Evolutionary conservation across 1,284 basidiomycete species (phyloP), one percentile per base, ranked within the genome.

Genomic region (Moesziomyces sp.): DNA sequence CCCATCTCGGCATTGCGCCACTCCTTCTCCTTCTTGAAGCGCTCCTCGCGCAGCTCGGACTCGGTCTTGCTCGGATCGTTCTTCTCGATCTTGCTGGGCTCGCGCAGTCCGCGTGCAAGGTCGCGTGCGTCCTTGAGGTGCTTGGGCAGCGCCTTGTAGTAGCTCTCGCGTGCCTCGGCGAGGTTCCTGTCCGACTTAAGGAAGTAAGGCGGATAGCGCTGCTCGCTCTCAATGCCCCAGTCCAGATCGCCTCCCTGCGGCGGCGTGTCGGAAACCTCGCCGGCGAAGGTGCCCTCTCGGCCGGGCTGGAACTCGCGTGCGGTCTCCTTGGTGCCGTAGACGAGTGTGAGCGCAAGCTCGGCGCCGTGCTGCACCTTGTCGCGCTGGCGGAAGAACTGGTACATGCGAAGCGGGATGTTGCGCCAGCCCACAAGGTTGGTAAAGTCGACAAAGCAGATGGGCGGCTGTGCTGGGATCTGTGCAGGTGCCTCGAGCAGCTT

Each of bases 371-470:
- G 88, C 8, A 93, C 93, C 75, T 91, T 90, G 56, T 89, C 86
- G n/a, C 93, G 90, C 82, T 92, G 90, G 80, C 94, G 94, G 87
- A 97, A 98, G 85, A 93, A 96, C 77, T 91, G 91, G 88, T 89
- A 91, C 58, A 97, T 89, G 91, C 97, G 95, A 72, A 89, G 85
- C 5, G 95, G 94, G 66, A 97, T 91, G 80, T 93, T 92, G 43
- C 87, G 88, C 85, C 97, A 89, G 16, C 96, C 95, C 58, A 97
- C 88, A 75, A 92, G 88, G 81, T 96, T 91, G 56, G 89, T 88
- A 85, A 93, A 97, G n/a, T 92, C 89, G 35, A 97, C 90, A 58
- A 97, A 88, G 52, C 95, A 89, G 59, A 97, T 86, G 2, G 95
- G 92, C 0, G 95, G 92, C 53, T 92, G 90, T 0, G 89, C 87